Evolutionary conservation across 2,329 filamentous ascomycete genomes (phyloP), one percentile per base, ranked within the genome.

Genomic region (Dactylellina parvicollis): DNA sequence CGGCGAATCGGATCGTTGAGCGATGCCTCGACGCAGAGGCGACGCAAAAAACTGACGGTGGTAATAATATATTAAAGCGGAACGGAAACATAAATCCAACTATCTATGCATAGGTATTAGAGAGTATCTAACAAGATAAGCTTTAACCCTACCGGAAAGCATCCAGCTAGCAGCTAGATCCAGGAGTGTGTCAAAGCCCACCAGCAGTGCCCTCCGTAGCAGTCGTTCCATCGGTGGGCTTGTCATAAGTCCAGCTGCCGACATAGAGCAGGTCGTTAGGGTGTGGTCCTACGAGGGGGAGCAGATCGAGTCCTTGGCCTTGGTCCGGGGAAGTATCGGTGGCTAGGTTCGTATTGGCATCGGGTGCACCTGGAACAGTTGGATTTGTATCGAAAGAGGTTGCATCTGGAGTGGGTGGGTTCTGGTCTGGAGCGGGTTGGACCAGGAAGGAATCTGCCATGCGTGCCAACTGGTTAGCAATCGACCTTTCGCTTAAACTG

Each of bases 241-340:
- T 8, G 4, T 34, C 20, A 2, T 10, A 10, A 2, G 30, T n/a
- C 56, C 44, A 60, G 30, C 42, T 38, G 1, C 56, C 56, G 18
- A 60, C 40, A n/a, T 60, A 20, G 28, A 50, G 40, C n/a, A 60
- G 20, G 20, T 59, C 55, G 38, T 24, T 20, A 1, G 9, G 24
- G 20, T 9, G 36, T 28, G 44, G 44, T 38, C 34, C 10, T 14
- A 38, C 34, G 3, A n/a, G 34, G 16, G 34, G 34, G 34, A 14
- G 4, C 24, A 9, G 22, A 28, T 10, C 8, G 22, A 8, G 5
- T 22, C 12, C 5, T 7, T 10, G 42, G 22, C 24, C 20, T 14
- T 14, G 20, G n/a, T 28, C 22, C 22, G 44, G 20, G 14, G 24
- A 12, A 2, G n/a, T 28, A n/a, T 28, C 30, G 30, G 24, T 16